Evolutionary conservation across 805 yeast species (phyloP).

Genomic region (Torulaspora gathmanii): DNA sequence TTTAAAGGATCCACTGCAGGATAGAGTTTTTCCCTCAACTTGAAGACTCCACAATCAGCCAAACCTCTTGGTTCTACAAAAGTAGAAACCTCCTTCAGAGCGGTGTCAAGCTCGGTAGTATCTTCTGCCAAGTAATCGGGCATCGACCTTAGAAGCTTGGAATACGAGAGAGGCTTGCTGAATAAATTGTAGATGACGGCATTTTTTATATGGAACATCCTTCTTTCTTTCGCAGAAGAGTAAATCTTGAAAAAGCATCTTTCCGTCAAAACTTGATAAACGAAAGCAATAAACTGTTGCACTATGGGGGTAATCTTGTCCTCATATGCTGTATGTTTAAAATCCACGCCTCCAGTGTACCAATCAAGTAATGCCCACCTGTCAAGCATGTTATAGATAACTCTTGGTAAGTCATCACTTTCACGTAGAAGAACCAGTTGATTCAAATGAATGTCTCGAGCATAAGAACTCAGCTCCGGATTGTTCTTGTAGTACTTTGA

Average conservation of each 20-base stretch:
- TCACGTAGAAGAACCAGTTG: constrained; percentile 54
- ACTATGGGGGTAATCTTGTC: constrained; percentile 53
- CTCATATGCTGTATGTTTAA: constrained; percentile 44
- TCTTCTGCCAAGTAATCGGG: constrained; percentile 37
- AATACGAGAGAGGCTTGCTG: constrained; percentile 50
- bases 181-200: constrained; percentile 49
- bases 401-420: constrained; percentile 46
- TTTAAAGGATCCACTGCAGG: constrained; percentile 55
- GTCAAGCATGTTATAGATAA: constrained; percentile 52
- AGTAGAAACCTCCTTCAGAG: constrained; percentile 53
- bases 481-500: constrained; percentile 47
- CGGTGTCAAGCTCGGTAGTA: constrained; percentile 42
- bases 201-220: constrained; percentile 35
- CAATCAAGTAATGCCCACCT: constrained; percentile 57
- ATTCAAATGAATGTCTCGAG: constrained; percentile 67
- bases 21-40: constrained; percentile 46
- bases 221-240: constrained; percentile 31
- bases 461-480: constrained; percentile 50
- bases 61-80: constrained; percentile 64
- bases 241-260: constrained; percentile 54
- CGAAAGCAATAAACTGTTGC: constrained; percentile 72
- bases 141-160: constrained; percentile 40
- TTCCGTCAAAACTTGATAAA: constrained; percentile 67
- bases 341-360: constrained; percentile 38
- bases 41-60: constrained; percentile 62